Evolutionary conservation across 306 rosid genomes (phyloP).

Genomic region (Sechiopsis laciniata): DNA sequence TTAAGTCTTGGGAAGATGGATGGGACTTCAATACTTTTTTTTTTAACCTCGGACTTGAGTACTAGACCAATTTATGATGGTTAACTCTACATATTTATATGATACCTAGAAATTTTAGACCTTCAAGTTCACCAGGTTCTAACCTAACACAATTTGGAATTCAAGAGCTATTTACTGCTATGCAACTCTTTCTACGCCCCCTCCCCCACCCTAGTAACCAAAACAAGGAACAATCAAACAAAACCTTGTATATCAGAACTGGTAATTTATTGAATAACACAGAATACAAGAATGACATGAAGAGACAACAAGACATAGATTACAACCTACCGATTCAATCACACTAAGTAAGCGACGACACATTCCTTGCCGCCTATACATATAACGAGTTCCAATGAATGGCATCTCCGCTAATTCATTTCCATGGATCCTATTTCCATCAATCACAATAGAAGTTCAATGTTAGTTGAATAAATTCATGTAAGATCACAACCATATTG

Average conservation of each 20-base stretch:
- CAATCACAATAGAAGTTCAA: constrained; percentile 26
- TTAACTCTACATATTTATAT: too few relatives aligned
- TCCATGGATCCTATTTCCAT: constrained; percentile 71
- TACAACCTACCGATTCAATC: constrained; percentile 60
- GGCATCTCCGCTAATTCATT: constrained; percentile 91
- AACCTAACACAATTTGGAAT: not conserved
- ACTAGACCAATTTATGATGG: too few relatives aligned
- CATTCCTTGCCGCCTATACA: constrained; percentile 94
- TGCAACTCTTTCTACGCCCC: not conserved
- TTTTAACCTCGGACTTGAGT: too few relatives aligned
- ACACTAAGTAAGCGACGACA: constrained; percentile 77
- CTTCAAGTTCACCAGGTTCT: not conserved
- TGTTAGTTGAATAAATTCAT: not conserved
- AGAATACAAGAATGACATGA: not conserved
- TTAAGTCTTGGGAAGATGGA: too few relatives aligned
- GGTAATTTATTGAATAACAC: not conserved
- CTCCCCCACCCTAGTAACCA: not conserved
- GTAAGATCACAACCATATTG: too few relatives aligned
- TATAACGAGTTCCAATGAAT: constrained; percentile 82
- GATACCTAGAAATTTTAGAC: not conserved
- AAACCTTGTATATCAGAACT: not conserved
- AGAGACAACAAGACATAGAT: constrained; percentile 11
- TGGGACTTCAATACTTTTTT: too few relatives aligned
- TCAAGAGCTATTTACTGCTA: not conserved
- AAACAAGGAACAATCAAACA: not conserved